Evolutionary conservation across 2,329 filamentous ascomycete species (phyloP).

Genomic region (Stagonosporopsis cucurbitacearum): DNA sequence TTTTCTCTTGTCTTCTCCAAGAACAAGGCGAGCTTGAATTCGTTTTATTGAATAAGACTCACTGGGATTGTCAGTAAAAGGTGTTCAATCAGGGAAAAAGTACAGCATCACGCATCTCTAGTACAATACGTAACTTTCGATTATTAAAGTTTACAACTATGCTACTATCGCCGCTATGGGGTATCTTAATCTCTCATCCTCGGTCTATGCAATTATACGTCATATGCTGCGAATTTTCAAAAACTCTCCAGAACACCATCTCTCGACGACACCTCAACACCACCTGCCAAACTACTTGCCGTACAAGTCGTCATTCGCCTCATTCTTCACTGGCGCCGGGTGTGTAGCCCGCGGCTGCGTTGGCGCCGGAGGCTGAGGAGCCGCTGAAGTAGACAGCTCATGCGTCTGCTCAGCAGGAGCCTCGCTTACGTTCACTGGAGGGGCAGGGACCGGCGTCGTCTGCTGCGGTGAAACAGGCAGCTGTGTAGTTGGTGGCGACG

Average conservation of each 20-base stretch:
- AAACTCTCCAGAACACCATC: not conserved
- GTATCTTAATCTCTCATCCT: constrained; percentile 7
- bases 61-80: too few relatives aligned
- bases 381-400: not conserved
- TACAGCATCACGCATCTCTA: not conserved
- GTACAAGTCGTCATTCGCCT: constrained; percentile 29
- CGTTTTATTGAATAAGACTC: too few relatives aligned
- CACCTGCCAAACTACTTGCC: constrained; percentile 18
- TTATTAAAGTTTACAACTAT: not conserved
- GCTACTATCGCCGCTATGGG: constrained; percentile 1
- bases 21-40: too few relatives aligned
- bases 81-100: not conserved
- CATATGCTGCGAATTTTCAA: not conserved
- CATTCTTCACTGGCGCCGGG: constrained; percentile 17
- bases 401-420: not conserved
- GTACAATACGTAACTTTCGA: not conserved
- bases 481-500: constrained; percentile 4
- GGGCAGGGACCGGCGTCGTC: not conserved
- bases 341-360: constrained; percentile 8
- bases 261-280: not conserved
- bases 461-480: constrained; percentile 13
- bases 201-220: constrained; percentile 3
- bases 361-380: not conserved
- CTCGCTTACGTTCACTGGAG: constrained; percentile 6
- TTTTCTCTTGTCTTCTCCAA: too few relatives aligned